phyloP scores from a whole-genome alignment of 1,284 basidiomycete genomes.

The Schizophyllum amplum region DNA sequence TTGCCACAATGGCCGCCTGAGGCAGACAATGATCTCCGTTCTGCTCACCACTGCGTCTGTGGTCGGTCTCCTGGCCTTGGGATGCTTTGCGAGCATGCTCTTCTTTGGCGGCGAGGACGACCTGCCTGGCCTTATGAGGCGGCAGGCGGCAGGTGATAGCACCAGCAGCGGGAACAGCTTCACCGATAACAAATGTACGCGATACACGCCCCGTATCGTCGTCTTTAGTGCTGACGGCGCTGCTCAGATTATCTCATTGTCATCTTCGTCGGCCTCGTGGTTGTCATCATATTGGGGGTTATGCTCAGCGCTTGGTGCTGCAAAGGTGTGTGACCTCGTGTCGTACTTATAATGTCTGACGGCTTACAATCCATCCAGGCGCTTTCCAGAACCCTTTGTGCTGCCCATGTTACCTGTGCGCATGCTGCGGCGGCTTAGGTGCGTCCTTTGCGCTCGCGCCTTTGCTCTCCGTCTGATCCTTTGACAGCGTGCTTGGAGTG shows the following conservation, averaged over 20 bases:
- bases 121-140: constrained; percentile 21
- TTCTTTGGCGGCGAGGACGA: constrained; percentile 6
- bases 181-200: constrained; percentile 29
- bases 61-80: constrained; percentile 23
- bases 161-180: constrained; percentile 23
- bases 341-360: background rate
- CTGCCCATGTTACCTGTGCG: constrained; percentile 58
- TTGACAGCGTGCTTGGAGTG: constrained; percentile 42
- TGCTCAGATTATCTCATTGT: constrained; percentile 42
- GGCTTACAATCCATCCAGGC: constrained; percentile 23
- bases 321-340: constrained; percentile 25
- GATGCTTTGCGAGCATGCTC: constrained; percentile 17
- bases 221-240: background rate
- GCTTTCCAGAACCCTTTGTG: constrained; percentile 50
- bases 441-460: constrained; percentile 15
- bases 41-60: constrained; percentile 23
- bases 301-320: constrained; percentile 57
- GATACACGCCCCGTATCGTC: background rate
- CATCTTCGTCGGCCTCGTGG: constrained; percentile 44
- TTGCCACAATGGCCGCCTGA: constrained; percentile 30
- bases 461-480: constrained; percentile 11
- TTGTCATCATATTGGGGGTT: constrained; percentile 41
- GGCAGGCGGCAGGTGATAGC: constrained; percentile 17
- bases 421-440: constrained; percentile 59
- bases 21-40: constrained; percentile 25